Evolutionary conservation across 2,329 filamentous ascomycete species (phyloP), one percentile per base, ranked within the genome.

Genomic region (Cryoendolithus antarcticus): DNA sequence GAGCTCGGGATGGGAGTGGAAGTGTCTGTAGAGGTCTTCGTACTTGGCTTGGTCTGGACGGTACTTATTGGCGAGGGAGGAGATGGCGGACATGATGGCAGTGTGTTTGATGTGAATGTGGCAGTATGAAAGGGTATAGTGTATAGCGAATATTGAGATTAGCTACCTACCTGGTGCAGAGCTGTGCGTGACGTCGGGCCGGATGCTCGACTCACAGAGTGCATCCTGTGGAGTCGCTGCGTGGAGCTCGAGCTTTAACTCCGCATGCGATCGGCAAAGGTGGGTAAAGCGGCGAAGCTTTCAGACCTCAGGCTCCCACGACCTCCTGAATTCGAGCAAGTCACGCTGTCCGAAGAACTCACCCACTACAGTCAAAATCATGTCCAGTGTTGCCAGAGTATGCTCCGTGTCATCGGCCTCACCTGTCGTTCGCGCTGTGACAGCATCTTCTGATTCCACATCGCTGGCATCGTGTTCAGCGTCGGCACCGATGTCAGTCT

Each of bases 301-400:
- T 39, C 32, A 35, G 11, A 8, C 33, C 29, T 45, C 40, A 9
- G 35, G 34, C 30, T 41, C 35, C 56, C 56, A 60, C 32, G 48
- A 35, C 12, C 46, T 45, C 42, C 86, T 74, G 45, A 80, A 82
- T 51, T 82, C 77, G 35, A 95, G 70, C 45, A 95, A 62, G 60
- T 96, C 89, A 47, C 80, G 72, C 62, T 96, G 89, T 1, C 89
- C 86, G 61, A 88, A 96, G 48, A 83, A 77, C 62, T 94, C 86
- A 51, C 86, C 88, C 35, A 82, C 80, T 29, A 95, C 72, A 0
- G 84, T 91, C 49, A 95, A 67, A 38, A 95, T 84, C 85, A 93
- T 93, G 62, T 93, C 88, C 28, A 95, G 68, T 31, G 86, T 86
- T n/a, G 77, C 80, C 5, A 51, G 44, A 4, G 54, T 57, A 34